Conservation (phyloP, 108 stramenopile genomes). For the Fistulifera pelliculosa region DNA sequence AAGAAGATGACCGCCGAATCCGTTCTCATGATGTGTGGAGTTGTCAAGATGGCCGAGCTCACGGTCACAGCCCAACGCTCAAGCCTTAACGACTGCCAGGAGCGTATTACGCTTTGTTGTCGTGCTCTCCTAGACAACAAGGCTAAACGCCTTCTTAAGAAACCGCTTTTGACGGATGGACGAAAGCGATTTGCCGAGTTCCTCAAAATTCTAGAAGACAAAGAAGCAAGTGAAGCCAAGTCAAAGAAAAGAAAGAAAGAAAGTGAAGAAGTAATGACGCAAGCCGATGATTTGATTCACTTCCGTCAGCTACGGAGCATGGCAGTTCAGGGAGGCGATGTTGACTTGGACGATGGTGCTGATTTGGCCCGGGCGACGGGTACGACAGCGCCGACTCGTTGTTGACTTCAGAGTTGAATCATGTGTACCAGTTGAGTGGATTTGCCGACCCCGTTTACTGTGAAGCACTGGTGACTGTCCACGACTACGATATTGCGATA, state of each 20-base stretch:
- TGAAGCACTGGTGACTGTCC: constrained; percentile 96
- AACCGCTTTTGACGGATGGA: constrained; percentile 67
- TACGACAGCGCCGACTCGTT: constrained; percentile 49
- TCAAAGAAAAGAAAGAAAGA: constrained; percentile 31
- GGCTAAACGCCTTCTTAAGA: constrained; percentile 55
- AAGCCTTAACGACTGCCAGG: constrained; percentile 77
- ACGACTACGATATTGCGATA: constrained; percentile 99
- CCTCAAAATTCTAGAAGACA: constrained; percentile 62
- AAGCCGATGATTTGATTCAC: constrained; percentile 97
- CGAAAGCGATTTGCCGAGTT: constrained; percentile 61
- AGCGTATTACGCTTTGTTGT: constrained; percentile 83
- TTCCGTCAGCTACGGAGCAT: constrained; percentile 93
- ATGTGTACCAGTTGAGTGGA: constrained; percentile 95
- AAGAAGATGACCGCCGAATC: constrained; percentile 74
- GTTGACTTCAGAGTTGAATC: constrained; percentile 66
- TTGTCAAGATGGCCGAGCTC: constrained; percentile 82
- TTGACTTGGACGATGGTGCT: constrained; percentile 97
- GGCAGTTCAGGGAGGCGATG: constrained; percentile 79
- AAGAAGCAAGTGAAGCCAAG: constrained; percentile 54
- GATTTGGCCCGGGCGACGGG: constrained; percentile 95
- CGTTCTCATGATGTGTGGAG: constrained; percentile 74
- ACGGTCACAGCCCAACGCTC: constrained; percentile 69
- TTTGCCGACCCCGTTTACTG: constrained; percentile 99
- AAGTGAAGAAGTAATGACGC: constrained; percentile 24
- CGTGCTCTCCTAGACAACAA: constrained; percentile 86